Evolutionary conservation across 1,284 basidiomycete species (phyloP), one percentile per base, ranked within the genome.

Genomic region (Tranzscheliella williamsii): DNA sequence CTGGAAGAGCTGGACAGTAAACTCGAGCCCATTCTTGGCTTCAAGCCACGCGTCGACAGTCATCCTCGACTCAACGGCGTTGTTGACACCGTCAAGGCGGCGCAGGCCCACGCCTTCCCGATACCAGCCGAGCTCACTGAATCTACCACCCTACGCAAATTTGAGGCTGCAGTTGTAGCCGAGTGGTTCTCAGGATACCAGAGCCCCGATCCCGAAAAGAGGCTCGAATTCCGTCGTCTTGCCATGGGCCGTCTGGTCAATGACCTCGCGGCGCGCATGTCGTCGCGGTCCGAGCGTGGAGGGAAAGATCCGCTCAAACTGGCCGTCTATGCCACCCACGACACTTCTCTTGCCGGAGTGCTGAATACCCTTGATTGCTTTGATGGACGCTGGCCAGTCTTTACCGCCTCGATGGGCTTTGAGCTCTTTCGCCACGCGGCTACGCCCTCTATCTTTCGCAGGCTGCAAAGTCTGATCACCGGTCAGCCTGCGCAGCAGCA

Each of bases 21-120:
- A 47, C 46, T 90, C 5, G 85, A 85, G 1, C 86, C 85, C 62
- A 88, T 88, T 60, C 80, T 87, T 22, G 82, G 83, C n/a, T 87
- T 86, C 0, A 84, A 83, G 31, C 85, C 86, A 3, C 83, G 87
- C 15, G 79, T 90, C 4, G 87, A 90, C 57, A 87, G 88, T 1
- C 85, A 84, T 63, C 89, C 89, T 4, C 80, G 87, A 50, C 85
- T 87, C 5, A 88, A 85, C 15, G 89, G 88, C 5, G 82, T 91
- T n/a, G 79, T 90, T 58, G 89, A 90, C 73, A 90, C 88, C 0
- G 85, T 75, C 31, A 58, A 63, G 16, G 64, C 70, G 2, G 84
- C 88, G 4, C 79, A 82, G 37, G 87, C 87, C 0, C 87, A 91
- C 70, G 85, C 84, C 4, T 80, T 90, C 54, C 50, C 55, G 9